Evolutionary conservation across 164 flowering plant species (phyloP).

Genomic region (Annona squamosa): DNA sequence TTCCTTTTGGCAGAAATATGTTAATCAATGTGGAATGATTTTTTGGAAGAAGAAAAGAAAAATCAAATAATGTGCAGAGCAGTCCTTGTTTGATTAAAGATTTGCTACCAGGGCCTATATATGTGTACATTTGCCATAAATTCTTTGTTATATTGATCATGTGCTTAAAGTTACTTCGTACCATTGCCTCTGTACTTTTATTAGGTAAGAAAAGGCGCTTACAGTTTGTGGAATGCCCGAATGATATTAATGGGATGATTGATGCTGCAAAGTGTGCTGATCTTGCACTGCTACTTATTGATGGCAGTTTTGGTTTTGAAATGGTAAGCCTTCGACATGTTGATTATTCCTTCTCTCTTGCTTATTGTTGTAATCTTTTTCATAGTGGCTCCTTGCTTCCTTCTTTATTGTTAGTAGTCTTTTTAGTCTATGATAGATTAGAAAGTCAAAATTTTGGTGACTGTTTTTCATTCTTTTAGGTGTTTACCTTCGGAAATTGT

Average conservation of each 20-base stretch:
- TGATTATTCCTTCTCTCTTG: background rate
- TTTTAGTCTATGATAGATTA: background rate
- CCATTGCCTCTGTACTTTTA: background rate
- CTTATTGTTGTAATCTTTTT: background rate
- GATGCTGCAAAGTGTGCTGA: slow-evolving; percentile 95
- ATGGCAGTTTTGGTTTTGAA: slow-evolving; percentile 98
- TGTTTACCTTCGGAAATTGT: background rate
- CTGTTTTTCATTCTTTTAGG: background rate
- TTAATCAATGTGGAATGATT: no score
- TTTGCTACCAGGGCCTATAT: background rate
- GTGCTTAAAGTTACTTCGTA: background rate
- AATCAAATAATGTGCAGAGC: background rate
- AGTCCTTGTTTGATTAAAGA: background rate
- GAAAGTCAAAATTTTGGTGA: background rate
- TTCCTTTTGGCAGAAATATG: background rate
- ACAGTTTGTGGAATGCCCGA: slow-evolving; percentile 96
- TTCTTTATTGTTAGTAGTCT: background rate
- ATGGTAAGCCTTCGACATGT: slow-evolving; percentile 54
- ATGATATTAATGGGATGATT: slow-evolving; percentile 94
- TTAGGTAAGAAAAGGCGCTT: slow-evolving; percentile 81
- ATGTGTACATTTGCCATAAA: background rate
- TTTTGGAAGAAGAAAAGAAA: no score
- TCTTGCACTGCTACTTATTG: slow-evolving; percentile 75
- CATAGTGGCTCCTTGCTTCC: background rate
- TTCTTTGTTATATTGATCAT: background rate